Base-by-base conservation (phyloP, 1,139 yeast species). In the Geotrichum phurueaensis region DNA sequence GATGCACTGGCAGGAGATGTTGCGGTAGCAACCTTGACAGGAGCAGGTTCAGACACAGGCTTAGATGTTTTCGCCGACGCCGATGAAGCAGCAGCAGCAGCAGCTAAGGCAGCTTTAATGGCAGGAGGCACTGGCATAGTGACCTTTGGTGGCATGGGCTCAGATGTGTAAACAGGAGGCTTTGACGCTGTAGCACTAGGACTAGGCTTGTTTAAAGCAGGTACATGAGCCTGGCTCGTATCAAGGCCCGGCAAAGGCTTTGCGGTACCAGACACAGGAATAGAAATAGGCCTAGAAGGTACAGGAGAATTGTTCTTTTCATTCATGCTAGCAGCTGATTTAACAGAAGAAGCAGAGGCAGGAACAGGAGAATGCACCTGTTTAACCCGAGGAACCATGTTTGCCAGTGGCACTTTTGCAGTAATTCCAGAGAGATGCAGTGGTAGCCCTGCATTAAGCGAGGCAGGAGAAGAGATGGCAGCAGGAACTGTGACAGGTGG, bases 401-500 rank as follows among this genome's bases (percentile, higher is more conserved):
- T 39, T n/a, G 45, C 12, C 18, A 39, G n/a, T 39, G 45, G 45
- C 20, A 39, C 45, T 39, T 39, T 39, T 15, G 45, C 45, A 13
- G 45, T n/a, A n/a, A 39, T 39, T 3, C 45, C 45, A 39, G 61
- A 54, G 36, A 58, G 22, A 49, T 51, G 57, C 15, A 57, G 55
- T 2, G 61, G 53, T 3, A 57, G 47, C n/a, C 53, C 53, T 15
- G 63, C 52, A 2, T 59, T 13, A 33, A 60, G 45, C 10, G 56
- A 23, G 3, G 64, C 52, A 0, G 61, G 56, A 22, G 62, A 45
- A 25, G 63, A 25, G n/a, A 54, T 52, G 12, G 62, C 54, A 7
- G 57, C 50, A 22, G 67, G 59, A 29, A 62, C 55, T 9, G 59
- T 54, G 2, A 58, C 53, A 20, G 59, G 54, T 13, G 61, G 54